Evolutionary conservation across 192 early-diverging fungal species (phyloP).

Genomic region (Coemansia guatemalensis): DNA sequence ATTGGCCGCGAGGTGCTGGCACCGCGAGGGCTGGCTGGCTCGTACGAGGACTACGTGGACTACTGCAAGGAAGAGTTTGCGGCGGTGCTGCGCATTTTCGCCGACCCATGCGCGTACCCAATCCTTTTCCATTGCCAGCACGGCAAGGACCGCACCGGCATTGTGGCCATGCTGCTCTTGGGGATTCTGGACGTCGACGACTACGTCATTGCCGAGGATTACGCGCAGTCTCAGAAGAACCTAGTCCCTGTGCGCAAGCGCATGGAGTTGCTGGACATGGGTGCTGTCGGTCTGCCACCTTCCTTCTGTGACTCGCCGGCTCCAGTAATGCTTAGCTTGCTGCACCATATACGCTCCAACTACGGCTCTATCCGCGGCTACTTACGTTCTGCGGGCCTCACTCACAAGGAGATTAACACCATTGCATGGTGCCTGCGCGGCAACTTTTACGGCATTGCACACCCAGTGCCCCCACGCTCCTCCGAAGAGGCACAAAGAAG

Average conservation of each 20-base stretch:
- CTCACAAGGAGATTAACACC: constrained; percentile 39
- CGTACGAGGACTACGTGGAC: constrained; percentile 54
- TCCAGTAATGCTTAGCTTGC: constrained; percentile 45
- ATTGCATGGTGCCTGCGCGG: constrained; percentile 53
- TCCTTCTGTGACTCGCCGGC: constrained; percentile 55
- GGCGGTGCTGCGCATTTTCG: constrained; percentile 54
- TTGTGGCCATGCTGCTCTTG: constrained; percentile 58
- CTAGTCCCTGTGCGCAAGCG: constrained; percentile 45
- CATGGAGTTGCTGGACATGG: constrained; percentile 57
- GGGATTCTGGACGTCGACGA: constrained; percentile 58
- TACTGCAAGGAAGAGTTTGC: constrained; percentile 57
- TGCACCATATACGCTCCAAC: constrained; percentile 33
- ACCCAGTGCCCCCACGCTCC: constrained; percentile 7
- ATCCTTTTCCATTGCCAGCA: constrained; percentile 68
- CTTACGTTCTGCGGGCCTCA: constrained; percentile 41
- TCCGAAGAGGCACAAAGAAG: constrained; percentile 8
- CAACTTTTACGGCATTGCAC: constrained; percentile 46
- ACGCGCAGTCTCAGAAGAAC: constrained; percentile 51
- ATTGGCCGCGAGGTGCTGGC: constrained; percentile 51
- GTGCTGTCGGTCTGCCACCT: constrained; percentile 53
- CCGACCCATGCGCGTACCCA: constrained; percentile 57
- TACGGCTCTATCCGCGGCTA: constrained; percentile 45
- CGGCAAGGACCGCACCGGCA: constrained; percentile 68
- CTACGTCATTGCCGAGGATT: constrained; percentile 58
- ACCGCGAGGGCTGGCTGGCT: constrained; percentile 50